Evolutionary conservation across 345 rosid genomes (phyloP).

Genomic region (Microthlaspi erraticum): DNA sequence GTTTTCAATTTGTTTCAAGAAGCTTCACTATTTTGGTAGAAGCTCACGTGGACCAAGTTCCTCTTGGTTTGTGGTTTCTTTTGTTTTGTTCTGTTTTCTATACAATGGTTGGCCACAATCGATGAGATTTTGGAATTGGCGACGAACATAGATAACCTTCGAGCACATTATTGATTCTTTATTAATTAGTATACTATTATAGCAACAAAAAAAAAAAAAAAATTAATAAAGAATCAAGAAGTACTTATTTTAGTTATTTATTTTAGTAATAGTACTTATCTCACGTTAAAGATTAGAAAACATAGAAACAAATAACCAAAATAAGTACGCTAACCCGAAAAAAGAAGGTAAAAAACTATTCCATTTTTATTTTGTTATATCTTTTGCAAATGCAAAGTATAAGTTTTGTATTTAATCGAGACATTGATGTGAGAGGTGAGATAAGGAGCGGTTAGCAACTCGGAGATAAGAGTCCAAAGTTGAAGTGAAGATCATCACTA

Average conservation of each 20-base stretch:
- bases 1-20: neutral
- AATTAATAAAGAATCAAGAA: no score
- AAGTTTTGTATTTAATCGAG: constrained; percentile 18
- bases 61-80: neutral
- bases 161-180: neutral
- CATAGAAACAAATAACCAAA: neutral
- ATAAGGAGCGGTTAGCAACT: constrained; percentile 33
- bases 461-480: constrained; percentile 44
- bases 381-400: no score
- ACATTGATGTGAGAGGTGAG: constrained; percentile 42
- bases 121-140: neutral
- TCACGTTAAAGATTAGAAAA: no score
- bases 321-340: neutral
- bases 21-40: neutral
- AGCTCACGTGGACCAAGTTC: neutral
- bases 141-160: neutral
- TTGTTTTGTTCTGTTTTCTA: neutral
- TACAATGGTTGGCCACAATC: neutral
- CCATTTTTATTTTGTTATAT: no score
- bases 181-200: neutral
- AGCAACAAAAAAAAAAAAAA: no score
- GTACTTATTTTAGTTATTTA: no score
- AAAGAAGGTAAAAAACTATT: neutral
- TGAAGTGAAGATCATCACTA: constrained; percentile 41
- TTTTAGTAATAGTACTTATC: no score